A percentile compares a stretch with the other conserved stretches of the same genome.
Conservation (phyloP, 306 rosid species). For the Cucurbita ficifolia region DNA sequence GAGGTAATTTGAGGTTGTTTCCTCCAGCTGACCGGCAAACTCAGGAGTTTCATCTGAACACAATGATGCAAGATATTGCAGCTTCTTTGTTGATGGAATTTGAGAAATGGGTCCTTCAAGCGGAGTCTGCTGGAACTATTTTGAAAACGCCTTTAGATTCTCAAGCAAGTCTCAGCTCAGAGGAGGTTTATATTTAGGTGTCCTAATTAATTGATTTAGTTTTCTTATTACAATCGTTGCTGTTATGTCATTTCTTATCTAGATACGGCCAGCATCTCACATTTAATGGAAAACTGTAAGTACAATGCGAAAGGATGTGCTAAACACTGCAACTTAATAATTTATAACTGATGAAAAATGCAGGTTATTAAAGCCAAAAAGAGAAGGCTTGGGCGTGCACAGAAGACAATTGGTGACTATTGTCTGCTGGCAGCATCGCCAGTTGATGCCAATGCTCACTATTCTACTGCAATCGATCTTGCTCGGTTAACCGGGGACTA, state of each 20-base stretch:
- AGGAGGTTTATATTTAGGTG: conserved; percentile 99
- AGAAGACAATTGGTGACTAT: conserved; percentile 93
- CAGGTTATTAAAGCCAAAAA: conserved; percentile 96
- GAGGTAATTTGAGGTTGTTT: conserved; percentile 67
- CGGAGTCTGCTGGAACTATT: conserved; percentile 89
- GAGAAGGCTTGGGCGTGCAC: conserved; percentile 93
- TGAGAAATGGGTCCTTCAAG: conserved; percentile 96
- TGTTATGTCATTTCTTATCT: neutral
- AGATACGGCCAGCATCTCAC: neutral
- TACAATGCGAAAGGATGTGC: neutral
- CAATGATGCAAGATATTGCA: conserved; percentile 98
- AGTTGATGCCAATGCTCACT: conserved; percentile 93
- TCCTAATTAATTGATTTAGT: conserved; percentile 32
- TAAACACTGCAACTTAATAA: conserved; percentile 5
- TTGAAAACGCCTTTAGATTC: conserved; percentile 97
- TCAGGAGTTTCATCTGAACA: conserved; percentile 71
- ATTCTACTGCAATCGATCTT: conserved; percentile 75
- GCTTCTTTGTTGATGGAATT: conserved; percentile 84
- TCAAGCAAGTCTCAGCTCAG: conserved; percentile 99
- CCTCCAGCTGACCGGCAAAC: conserved; percentile 85
- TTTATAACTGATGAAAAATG: conserved; percentile 8
- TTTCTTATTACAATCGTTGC: neutral
- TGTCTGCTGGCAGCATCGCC: conserved; percentile 95
- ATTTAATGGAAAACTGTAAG: neutral
- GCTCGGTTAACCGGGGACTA: conserved; percentile 80